Conservation (phyloP, 2,329 filamentous ascomycete species). For the Pyrenophora teres region DNA sequence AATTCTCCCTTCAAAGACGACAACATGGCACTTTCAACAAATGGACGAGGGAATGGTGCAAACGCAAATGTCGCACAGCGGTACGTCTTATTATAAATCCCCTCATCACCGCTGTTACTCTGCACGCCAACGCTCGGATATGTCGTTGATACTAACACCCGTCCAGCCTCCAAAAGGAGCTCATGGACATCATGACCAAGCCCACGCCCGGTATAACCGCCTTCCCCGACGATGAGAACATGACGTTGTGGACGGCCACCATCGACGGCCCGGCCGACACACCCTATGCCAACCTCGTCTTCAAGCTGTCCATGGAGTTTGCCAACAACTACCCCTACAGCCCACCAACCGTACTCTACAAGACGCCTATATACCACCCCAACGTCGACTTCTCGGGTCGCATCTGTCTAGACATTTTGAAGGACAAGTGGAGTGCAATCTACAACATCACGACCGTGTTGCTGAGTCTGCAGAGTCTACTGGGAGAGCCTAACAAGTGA, state of each 20-base stretch:
- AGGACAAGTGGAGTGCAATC: constrained; percentile 98
- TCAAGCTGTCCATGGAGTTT: constrained; percentile 93
- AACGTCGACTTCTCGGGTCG: constrained; percentile 97
- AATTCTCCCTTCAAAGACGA: neutral
- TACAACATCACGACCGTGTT: constrained; percentile 96
- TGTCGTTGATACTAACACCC: constrained; percentile 12
- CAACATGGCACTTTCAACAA: constrained; percentile 36
- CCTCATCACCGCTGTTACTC: too few relatives aligned
- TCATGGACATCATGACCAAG: constrained; percentile 98
- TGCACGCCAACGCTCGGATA: neutral
- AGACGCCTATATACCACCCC: constrained; percentile 98
- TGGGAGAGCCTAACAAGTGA: constrained; percentile 98
- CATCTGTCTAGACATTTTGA: constrained; percentile 97
- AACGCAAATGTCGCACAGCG: constrained; percentile 55
- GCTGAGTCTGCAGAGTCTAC: constrained; percentile 88
- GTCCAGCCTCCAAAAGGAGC: constrained; percentile 85
- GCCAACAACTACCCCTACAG: constrained; percentile 92
- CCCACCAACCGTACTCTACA: constrained; percentile 90
- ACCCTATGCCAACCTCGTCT: constrained; percentile 82
- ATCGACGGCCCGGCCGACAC: constrained; percentile 91
- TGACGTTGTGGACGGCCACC: constrained; percentile 84
- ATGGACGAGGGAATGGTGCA: constrained; percentile 33
- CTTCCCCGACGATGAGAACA: constrained; percentile 90
- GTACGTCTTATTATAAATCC: constrained; percentile 33
- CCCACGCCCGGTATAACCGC: constrained; percentile 92